Percentiles rank a stretch among this genome's conserved stretches.
These are phyloP conservation scores for Viola odorata DNA, from an alignment of 345 rosid genomes.

Conservation along the genomic window DNA sequence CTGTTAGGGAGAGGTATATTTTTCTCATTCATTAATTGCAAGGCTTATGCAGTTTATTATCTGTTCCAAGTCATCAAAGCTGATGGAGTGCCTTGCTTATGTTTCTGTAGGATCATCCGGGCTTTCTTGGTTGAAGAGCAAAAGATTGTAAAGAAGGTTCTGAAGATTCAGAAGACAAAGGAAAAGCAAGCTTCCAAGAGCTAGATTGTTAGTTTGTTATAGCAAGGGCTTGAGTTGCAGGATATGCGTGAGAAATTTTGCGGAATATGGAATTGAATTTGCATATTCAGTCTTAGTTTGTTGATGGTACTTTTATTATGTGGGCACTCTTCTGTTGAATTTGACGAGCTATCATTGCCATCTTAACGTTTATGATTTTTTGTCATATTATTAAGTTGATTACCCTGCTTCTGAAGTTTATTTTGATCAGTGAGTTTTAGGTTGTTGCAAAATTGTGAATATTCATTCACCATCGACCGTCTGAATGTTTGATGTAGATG, in stretches of 20 bases:
- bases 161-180: conserved; percentile 15
- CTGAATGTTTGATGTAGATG: no score
- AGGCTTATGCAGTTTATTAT: not conserved
- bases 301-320: no score
- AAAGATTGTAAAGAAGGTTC: conserved; percentile 16
- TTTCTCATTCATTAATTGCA: not conserved
- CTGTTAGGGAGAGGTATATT: conserved; percentile 14
- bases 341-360: no score
- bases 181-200: conserved; percentile 10
- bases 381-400: no score
- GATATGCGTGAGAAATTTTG: not conserved
- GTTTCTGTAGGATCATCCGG: conserved; percentile 4
- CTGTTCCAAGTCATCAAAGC: not conserved
- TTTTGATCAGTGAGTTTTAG: no score
- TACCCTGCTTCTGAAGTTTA: no score
- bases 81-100: not conserved
- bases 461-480: no score
- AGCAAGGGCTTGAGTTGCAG: not conserved
- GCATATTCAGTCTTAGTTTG: no score
- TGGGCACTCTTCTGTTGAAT: no score
- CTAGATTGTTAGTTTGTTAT: not conserved
- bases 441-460: no score
- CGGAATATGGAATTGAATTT: no score
- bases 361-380: no score
- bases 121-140: conserved; percentile 20